A percentile compares a stretch with the other conserved stretches of the same genome.
These are phyloP conservation scores for Lyophyllum atratum DNA, from an alignment of 768 basidiomycete species.

Conservation along the genomic window DNA sequence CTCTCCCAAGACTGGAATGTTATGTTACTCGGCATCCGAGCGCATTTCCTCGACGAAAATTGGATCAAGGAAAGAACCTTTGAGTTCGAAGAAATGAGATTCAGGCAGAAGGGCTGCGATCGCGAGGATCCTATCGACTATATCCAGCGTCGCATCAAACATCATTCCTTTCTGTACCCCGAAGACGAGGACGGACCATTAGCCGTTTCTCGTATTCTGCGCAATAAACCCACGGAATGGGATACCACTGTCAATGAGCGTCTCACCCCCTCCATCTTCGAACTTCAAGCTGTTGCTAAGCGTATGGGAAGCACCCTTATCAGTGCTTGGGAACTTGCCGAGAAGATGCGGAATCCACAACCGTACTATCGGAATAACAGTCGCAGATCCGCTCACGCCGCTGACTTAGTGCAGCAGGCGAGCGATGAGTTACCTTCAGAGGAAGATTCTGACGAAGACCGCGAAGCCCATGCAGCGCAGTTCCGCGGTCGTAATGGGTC, in stretches of 20 bases:
- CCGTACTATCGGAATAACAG: too few species aligned
- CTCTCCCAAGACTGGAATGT: conserved; percentile 3
- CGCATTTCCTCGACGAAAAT: conserved; percentile 13
- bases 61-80: conserved; percentile 6
- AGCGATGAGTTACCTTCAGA: too few species aligned
- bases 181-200: not conserved
- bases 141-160: not conserved
- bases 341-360: not conserved
- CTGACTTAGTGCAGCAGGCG: too few species aligned
- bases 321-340: not conserved
- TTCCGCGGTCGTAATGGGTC: not conserved
- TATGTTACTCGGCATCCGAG: conserved; percentile 5
- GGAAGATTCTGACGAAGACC: not conserved
- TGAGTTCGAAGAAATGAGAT: conserved; percentile 19
- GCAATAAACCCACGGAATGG: not conserved
- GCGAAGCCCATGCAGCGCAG: not conserved
- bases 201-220: not conserved
- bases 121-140: not conserved
- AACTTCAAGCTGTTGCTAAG: not conserved
- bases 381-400: not conserved
- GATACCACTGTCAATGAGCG: not conserved
- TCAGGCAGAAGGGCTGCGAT: not conserved
- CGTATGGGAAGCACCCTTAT: not conserved
- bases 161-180: not conserved
- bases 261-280: not conserved